Conservation (phyloP, 2,329 filamentous ascomycete species). For the Colletotrichum caudatum region DNA sequence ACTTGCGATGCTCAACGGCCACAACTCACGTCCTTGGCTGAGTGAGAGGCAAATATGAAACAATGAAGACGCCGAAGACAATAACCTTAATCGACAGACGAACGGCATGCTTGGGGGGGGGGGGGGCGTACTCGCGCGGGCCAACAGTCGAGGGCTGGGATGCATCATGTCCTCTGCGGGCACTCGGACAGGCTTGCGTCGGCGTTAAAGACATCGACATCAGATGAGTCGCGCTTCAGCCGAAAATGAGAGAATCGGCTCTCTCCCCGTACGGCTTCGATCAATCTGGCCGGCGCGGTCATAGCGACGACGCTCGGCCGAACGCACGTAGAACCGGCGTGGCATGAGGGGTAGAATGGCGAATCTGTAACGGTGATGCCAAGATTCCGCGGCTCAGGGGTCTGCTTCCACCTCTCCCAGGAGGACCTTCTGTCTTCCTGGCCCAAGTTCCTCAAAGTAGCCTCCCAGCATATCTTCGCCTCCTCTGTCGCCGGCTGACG, state of each 20-base stretch:
- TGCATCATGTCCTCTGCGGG: not conserved
- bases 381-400: not conserved
- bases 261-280: not conserved
- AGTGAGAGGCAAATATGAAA: not conserved
- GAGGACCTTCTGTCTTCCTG: not conserved
- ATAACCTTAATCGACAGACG: no score
- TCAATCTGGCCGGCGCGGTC: not conserved
- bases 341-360: not conserved
- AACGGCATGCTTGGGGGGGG: no score
- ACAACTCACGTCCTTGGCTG: no score
- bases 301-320: not conserved
- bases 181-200: not conserved
- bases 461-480: conserved; percentile 13
- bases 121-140: not conserved
- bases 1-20: not conserved
- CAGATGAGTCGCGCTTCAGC: not conserved
- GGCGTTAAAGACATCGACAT: conserved; percentile 10
- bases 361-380: not conserved
- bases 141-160: not conserved
- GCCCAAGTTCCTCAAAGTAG: not conserved
- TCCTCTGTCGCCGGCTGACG: conserved; percentile 18
- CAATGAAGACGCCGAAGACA: not conserved
- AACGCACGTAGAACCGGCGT: not conserved
- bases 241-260: not conserved
- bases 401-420: no score